Evolutionary conservation across 495 filamentous ascomycete species (phyloP), one percentile per base, ranked within the genome.

Genomic region (Letharia columbiana): DNA sequence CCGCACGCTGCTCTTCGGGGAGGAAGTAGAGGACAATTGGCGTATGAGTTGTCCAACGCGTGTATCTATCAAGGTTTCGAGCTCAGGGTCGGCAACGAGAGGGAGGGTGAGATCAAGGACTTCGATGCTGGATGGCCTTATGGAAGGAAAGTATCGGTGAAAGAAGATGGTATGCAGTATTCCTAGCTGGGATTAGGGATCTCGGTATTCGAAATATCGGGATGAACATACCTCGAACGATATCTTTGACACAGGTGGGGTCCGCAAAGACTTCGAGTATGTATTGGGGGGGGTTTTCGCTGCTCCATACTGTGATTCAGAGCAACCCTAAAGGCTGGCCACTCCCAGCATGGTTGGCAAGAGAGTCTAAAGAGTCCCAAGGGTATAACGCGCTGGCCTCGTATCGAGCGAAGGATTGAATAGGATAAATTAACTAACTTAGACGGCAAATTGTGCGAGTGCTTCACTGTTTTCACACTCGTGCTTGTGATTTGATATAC

Each of bases 141-240:
- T 82, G 40, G 89, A 86, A 65, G 89, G 89, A 80, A 98, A 98
- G 82, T 91, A 96, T 67, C 94, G 90, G 77, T 98, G 92, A 81
- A 98, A 98, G 87, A 98, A 98, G 74, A 98, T 96, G 50, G 93
- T 94, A 75, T 96, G 91, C 61, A 98, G 87, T 71, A 97, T 89
- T 67, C 89, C 93, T 98, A n/a, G 50, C 44, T 54, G 57, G 39
- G 50, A 33, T 64, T 15, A 63, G 54, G 65, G 61, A n/a, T 64
- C 60, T 62, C 4, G 56, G 54, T 62, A 31, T 47, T 56, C 9
- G 59, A 65, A 60, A 64, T 62, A 50, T 50, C 56, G 61, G 13
- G 35, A 28, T 63, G n/a, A 60, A 61, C 65, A 65, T 69, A 96
- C 94, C 93, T 84, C 92, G 91, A 40, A 98, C 84, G 31, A 98